Base-by-base conservation (phyloP, 495 filamentous ascomycete genomes). In the Friedmanniomyces endolithicus region DNA sequence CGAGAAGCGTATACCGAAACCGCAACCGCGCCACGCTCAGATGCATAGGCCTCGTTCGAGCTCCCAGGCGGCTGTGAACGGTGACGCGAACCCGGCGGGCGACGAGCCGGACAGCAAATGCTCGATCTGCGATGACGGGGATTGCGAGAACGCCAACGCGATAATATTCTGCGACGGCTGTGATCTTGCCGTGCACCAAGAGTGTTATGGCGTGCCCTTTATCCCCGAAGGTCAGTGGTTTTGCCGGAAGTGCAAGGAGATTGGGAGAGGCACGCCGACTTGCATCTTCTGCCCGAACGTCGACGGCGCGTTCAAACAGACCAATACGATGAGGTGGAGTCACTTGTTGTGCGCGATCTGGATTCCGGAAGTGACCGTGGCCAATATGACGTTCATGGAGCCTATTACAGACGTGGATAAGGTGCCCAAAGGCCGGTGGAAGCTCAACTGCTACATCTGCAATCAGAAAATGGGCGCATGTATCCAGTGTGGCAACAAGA, bases 101-200 rank as follows among this genome's bases (percentile, higher is more conserved):
- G 92, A 95, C 67, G 92, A 97, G 64, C 90, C 95, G 63, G 92
- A 97, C 62, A 94, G 82, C 66, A 97, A 96, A 67, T 99, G 92
- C 64, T 90, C 86, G 29, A 94, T 99, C 47, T 99, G 92, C 60
- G 92, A 97, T 65, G 92, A 97, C 65, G 94, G 92, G 27, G 92
- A 99, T 63, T 97, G 94, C 63, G 92, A 97, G 71, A 99, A 97
- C 66, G 88, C 90, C n/a, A 99, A 99, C 68, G 94, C 92, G 7
- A 99, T 99, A 64, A 94, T 99, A 22, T 99, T 98, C 70, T 99
- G 92, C 62, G 92, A 99, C 65, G 94, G 92, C 9, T 97, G 92
- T 69, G 92, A 99, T 71, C 74, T 97, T 22, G 92, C 92, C 6
- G 92, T 99, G 37, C 92, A 99, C 68, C 92, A 99, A 65, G 92